These are phyloP conservation scores for Niebla homalea DNA, from an alignment of 495 filamentous ascomycete genomes.

Conservation along the genomic window DNA sequence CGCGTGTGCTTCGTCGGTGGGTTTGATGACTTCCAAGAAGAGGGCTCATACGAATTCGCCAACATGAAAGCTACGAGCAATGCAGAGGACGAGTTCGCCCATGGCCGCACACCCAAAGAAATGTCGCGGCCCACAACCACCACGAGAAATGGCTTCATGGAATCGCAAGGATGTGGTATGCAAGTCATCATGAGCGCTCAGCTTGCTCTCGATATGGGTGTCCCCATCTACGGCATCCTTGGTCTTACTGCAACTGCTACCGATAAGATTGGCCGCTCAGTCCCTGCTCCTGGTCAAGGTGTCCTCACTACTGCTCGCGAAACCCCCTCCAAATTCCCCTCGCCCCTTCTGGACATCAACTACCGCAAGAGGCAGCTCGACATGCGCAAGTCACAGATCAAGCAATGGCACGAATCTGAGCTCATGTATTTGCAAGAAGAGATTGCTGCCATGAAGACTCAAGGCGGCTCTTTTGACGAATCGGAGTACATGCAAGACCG, in stretches of 20 bases:
- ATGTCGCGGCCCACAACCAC: slow-evolving; percentile 98
- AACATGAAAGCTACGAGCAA: slow-evolving; percentile 99
- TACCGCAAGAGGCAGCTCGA: slow-evolving; percentile 93
- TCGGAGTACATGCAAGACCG: slow-evolving; percentile 78
- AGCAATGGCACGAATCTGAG: slow-evolving; percentile 91
- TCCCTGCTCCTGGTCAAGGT: slow-evolving; percentile 92
- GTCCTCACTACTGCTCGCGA: slow-evolving; percentile 96
- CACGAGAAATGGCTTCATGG: slow-evolving; percentile 96
- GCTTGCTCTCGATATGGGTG: slow-evolving; percentile 95
- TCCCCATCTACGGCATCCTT: slow-evolving; percentile 91
- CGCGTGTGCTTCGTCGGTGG: slow-evolving; percentile 95
- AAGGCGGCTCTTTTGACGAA: slow-evolving; percentile 56
- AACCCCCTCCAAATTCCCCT: slow-evolving; percentile 78
- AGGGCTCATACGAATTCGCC: slow-evolving; percentile 98
- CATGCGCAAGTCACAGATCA: slow-evolving; percentile 78
- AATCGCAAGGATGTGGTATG: slow-evolving; percentile 96
- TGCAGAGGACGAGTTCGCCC: slow-evolving; percentile 85
- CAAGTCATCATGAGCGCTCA: slow-evolving; percentile 97
- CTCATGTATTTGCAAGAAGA: slow-evolving; percentile 86
- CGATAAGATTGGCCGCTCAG: slow-evolving; percentile 96
- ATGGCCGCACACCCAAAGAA: slow-evolving; percentile 87
- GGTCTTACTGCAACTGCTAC: slow-evolving; percentile 94
- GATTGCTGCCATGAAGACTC: slow-evolving; percentile 76
- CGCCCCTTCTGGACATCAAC: slow-evolving; percentile 88
- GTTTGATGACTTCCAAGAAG: slow-evolving; percentile 98